These are phyloP conservation scores for Penicillium sp. DNA, from an alignment of 2,329 filamentous ascomycete species.

Conservation along the genomic window DNA sequence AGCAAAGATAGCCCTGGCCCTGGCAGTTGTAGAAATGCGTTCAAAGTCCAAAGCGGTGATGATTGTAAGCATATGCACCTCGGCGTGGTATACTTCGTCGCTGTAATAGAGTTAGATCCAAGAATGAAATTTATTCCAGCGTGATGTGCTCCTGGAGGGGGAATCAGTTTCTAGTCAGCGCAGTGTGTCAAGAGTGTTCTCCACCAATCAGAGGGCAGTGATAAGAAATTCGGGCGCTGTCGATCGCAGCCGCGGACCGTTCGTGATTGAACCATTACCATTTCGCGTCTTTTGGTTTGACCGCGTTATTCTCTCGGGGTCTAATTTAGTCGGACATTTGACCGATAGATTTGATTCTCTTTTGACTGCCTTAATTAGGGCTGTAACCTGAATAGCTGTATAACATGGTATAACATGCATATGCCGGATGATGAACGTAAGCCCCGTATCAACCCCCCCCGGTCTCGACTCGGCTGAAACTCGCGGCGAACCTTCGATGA, in stretches of 20 bases:
- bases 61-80: background rate
- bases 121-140: background rate
- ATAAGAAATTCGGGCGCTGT: slow-evolving; percentile 35
- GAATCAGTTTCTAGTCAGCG: slow-evolving; percentile 36
- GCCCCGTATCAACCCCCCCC: background rate
- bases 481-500: slow-evolving; percentile 5
- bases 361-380: background rate
- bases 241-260: slow-evolving; percentile 20
- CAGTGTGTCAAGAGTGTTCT: slow-evolving; percentile 38
- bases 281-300: slow-evolving; percentile 19
- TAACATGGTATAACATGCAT: too few species aligned
- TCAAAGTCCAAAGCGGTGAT: background rate
- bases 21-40: background rate
- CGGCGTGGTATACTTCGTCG: background rate
- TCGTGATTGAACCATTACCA: slow-evolving; percentile 11
- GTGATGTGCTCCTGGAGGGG: background rate
- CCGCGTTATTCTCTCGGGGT: background rate
- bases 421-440: background rate
- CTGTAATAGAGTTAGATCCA: background rate
- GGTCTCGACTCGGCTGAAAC: slow-evolving; percentile 9
- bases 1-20: background rate
- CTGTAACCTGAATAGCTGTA: background rate
- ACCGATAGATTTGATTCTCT: background rate
- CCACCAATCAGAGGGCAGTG: slow-evolving; percentile 35
- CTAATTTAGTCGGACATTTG: background rate